Evolutionary conservation across 129 eudicot species (phyloP), one percentile per base, ranked within the genome.

Genomic region (Flaveria brownii): DNA sequence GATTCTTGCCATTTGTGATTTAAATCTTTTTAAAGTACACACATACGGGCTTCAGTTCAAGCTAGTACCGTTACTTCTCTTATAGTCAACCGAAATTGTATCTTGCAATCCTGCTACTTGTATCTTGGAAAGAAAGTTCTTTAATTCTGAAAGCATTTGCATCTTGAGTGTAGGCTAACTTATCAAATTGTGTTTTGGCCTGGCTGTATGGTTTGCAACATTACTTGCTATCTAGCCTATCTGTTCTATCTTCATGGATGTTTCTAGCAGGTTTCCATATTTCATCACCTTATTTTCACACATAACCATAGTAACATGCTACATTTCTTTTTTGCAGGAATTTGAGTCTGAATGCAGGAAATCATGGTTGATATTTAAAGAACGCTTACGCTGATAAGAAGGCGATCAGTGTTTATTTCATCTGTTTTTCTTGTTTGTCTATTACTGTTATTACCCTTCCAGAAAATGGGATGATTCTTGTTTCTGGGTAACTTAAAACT

Each of bases 281-380:
- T 64, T 41, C 5, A 11, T 66, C 3, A n/a, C 28, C 28, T 49
- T 52, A 12, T 60, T 52, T 63, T 16, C 59, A 70, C 42, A 42
- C 14, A 1, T 20, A 47, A 49, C 60, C 12, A 85, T 67, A 13
- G 13, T 81, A 43, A 81, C 62, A 51, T 73, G 39, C 39, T 2
- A 3, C 10, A 13, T 16, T 55, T 51, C 42, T 0, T 8, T 30
- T 55, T 69, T 45, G 80, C 88, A 88, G 93, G 85, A 82, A 68
- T 59, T 75, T 84, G 82, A 81, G 85, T 65, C 79, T 76, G 43
- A 77, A 82, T 39, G 78, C 87, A 42, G 83, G 88, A 73, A 82
- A 84, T 79, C 85, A 82, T 74, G 84, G 88, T 76, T 83, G 90
- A 88, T 62, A 57, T 17, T 55, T 25, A 41, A 41, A 42, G 70